Base-by-base conservation (phyloP, 208 protist genomes). In the Lotmaria passim region DNA sequence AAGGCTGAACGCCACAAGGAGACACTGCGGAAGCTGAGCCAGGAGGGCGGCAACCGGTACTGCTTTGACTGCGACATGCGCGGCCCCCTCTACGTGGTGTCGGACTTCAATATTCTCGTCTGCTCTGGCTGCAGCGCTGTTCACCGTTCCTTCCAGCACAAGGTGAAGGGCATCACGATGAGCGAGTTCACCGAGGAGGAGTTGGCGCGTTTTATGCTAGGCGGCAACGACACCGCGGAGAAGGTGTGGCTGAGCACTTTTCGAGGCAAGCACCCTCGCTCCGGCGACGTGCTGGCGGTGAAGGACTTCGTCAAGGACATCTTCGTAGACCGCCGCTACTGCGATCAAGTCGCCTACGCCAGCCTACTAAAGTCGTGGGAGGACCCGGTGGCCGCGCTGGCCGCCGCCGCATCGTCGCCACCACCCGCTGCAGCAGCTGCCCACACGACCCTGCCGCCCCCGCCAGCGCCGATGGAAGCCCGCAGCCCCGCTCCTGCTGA, bases 101-200 rank as follows among this genome's bases (percentile, higher is more conserved):
- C 62, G 0, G 76, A 91, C 73, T 95, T 86, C 59, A 34, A 83
- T 52, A 85, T 89, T 19, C 82, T 95, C 62, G 90, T 93, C 34
- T 95, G 90, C 83, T 87, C 87, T n/a, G 80, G 75, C 44, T 95
- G 90, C 73, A 85, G 83, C 48, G 85, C 87, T 23, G 56, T 89
- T 17, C 90, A 95, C 56, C 87, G 90, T 68, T 89, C 85, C 38
- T 73, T 92, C 30, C 90, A 95, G 78, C 90, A 95, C 79, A 91
- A 89, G 61, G 87, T 95, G 50, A 95, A 95, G 74, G 90, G 90
- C 39, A 92, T 95, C 59, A 87, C 90, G 11, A 90, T 93, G 81
- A 87, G 83, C 60, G 87, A 93, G 71, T 95, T 95, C 67, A 80
- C 43, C 2, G 86, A 91, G 26, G 85, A 85, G 47, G 90, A 95